A percentile compares a stretch with the other conserved stretches of the same genome.
Evolutionary conservation across 345 rosid species (phyloP).

Genomic region (Pistacia atlantica): DNA sequence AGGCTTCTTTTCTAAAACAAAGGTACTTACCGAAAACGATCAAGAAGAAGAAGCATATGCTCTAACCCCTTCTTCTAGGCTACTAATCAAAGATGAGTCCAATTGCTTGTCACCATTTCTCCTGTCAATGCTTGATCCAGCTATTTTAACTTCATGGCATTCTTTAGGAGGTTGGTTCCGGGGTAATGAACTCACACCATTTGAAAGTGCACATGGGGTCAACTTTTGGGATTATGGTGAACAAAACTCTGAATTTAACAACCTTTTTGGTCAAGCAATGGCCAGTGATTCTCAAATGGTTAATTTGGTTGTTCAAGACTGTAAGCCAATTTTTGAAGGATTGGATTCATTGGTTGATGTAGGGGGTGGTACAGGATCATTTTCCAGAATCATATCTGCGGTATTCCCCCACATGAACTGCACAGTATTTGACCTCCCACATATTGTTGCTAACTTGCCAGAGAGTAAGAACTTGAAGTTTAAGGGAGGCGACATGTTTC

Average conservation of each 20-base stretch:
- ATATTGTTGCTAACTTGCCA: constrained; percentile 31
- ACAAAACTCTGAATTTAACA: constrained; percentile 27
- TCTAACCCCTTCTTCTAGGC: constrained; percentile 36
- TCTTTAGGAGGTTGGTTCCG: constrained; percentile 36
- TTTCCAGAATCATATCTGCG: constrained; percentile 37
- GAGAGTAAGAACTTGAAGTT: constrained; percentile 35
- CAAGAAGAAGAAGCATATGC: constrained; percentile 32
- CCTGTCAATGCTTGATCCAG: constrained; percentile 29
- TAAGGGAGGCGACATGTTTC: constrained; percentile 48
- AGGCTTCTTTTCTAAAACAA: constrained; percentile 35
- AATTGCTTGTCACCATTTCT: constrained; percentile 40
- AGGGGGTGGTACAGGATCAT: constrained; percentile 50
- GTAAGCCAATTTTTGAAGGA: constrained; percentile 39
- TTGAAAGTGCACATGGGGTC: constrained; percentile 37
- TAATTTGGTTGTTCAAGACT: constrained; percentile 34
- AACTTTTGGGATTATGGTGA: constrained; percentile 28
- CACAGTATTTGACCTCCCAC: constrained; percentile 50
- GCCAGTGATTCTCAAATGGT: constrained; percentile 44
- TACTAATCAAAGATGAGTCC: constrained; percentile 38
- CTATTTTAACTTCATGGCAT: constrained; percentile 30
- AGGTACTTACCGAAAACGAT: not conserved
- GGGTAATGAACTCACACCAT: constrained; percentile 25
- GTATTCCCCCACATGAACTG: constrained; percentile 37
- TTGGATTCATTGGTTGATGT: constrained; percentile 46
- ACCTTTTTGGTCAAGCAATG: constrained; percentile 38